These are phyloP conservation scores for Podaxis sp. DNA, from an alignment of 768 basidiomycete species.

Conservation along the genomic window DNA sequence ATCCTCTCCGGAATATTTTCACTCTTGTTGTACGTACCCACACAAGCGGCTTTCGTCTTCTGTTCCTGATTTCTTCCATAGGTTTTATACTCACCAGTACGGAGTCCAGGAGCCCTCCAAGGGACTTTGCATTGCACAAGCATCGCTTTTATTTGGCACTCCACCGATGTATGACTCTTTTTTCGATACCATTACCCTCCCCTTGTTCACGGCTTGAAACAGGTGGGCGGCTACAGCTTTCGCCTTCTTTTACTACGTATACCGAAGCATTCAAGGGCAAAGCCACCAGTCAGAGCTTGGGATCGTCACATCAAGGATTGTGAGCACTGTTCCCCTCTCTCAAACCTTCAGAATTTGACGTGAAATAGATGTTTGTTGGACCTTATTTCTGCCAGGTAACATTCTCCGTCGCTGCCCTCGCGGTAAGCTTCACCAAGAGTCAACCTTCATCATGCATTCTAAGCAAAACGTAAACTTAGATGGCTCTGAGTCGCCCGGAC, in stretches of 20 bases:
- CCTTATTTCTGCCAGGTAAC: slow-evolving; percentile 27
- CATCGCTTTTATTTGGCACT: slow-evolving; percentile 36
- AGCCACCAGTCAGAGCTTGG: background rate
- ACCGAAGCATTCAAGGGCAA: slow-evolving; percentile 17
- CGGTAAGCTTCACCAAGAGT: slow-evolving; percentile 14
- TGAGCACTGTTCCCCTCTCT: slow-evolving; percentile 9
- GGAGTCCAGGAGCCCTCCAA: no score
- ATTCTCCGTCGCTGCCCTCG: slow-evolving; percentile 26
- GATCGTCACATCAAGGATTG: slow-evolving; percentile 18
- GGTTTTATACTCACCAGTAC: no score
- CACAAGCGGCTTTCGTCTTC: no score
- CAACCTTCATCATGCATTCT: background rate
- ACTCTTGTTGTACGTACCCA: no score
- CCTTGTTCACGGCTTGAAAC: background rate
- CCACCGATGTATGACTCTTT: slow-evolving; percentile 28
- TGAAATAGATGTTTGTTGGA: slow-evolving; percentile 29
- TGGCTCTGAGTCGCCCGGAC: slow-evolving; percentile 23
- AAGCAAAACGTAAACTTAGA: slow-evolving; percentile 8
- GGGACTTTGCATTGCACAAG: slow-evolving; percentile 28
- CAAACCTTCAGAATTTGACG: background rate
- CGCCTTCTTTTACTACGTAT: slow-evolving; percentile 27
- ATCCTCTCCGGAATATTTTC: no score
- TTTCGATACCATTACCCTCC: background rate
- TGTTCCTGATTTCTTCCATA: no score
- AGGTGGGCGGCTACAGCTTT: slow-evolving; percentile 33